Base-by-base conservation (phyloP, 1,284 basidiomycete species). In the Boletus coffeatus region DNA sequence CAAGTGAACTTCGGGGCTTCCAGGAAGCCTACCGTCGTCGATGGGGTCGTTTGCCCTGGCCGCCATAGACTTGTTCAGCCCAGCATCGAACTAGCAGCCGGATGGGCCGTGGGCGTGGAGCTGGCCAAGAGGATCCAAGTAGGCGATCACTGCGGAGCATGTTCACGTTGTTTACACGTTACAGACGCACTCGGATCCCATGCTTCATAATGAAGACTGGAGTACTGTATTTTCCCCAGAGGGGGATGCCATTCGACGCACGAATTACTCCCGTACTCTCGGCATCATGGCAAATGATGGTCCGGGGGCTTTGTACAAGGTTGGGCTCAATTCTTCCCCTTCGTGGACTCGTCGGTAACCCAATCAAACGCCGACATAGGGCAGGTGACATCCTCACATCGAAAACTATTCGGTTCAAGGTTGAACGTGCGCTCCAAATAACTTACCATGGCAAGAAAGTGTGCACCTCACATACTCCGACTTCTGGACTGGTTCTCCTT, bases 1-100 rank as follows among this genome's bases (percentile, higher is more conserved):
- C 96, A 0, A 92, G 94, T 3, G 94, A 97, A 76, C 73, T 97
- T 58, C 82, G 88, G 25, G 95, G 94, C 2, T 81, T 97, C 32
- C 85, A 89, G 71, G 88, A 87, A 69, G 90, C 90, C 21, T 21
- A 21, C 0, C 90, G 95, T 76, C 76, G 78, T 46, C 81, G 85
- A n/a, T 94, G 90, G 87, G 94, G 93, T 0, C 81, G 76, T 46
- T 71, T 96, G 7, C 80, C 87, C 0, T 98, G 96, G 96, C 21
- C 21, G 21, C 21, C 76, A 80, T 43, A 77, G 83, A 29, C 80
- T 98, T 25, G 85, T 98, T 16, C 76, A 84, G 69, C 94, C 95
- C 0, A 89, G 86, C 37, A 84, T 88, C 5, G 76, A 86, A 10
- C 78, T 97, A 2, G 93, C 95, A 11, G 77, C 79, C 48, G 90